These are phyloP conservation scores for Plantago major DNA, from an alignment of 257 asterid genomes.

Conservation along the genomic window DNA sequence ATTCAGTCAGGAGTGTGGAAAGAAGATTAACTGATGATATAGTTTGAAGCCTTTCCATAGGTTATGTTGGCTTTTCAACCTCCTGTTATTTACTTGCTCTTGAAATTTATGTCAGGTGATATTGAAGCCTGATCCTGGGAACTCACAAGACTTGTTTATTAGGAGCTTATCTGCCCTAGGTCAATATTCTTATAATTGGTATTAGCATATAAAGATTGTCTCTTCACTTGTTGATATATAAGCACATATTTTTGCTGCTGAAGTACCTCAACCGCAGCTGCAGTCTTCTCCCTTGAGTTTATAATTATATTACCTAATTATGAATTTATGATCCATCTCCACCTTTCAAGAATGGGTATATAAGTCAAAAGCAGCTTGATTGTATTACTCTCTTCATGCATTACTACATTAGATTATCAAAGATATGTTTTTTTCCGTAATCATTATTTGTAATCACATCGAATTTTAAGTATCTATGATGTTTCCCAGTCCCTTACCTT, in stretches of 20 bases:
- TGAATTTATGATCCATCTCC: too few species aligned
- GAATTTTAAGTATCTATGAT: background rate
- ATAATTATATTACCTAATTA: too few species aligned
- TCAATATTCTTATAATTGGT: conserved; percentile 16
- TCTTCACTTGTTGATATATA: conserved; percentile 2
- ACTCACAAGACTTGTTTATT: conserved; percentile 91
- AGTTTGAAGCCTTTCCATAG: background rate
- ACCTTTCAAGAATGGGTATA: too few species aligned
- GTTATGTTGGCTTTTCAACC: conserved; percentile 19
- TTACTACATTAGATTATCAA: too few species aligned
- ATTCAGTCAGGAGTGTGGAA: conserved; percentile 1
- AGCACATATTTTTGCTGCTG: background rate
- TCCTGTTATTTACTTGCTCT: conserved; percentile 27
- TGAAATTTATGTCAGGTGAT: conserved; percentile 67
- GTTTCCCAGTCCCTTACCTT: background rate
- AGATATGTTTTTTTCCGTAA: too few species aligned
- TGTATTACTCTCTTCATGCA: too few species aligned
- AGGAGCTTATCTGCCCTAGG: conserved; percentile 98
- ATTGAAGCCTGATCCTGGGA: conserved; percentile 99
- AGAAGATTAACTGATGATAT: conserved; percentile 10
- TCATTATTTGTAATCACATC: too few species aligned
- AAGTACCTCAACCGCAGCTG: too few species aligned
- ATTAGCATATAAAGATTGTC: conserved; percentile 13
- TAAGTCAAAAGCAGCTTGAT: too few species aligned
- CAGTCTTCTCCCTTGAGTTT: too few species aligned